Conservation (phyloP, 129 eudicot species). For the Artemisia annua region DNA sequence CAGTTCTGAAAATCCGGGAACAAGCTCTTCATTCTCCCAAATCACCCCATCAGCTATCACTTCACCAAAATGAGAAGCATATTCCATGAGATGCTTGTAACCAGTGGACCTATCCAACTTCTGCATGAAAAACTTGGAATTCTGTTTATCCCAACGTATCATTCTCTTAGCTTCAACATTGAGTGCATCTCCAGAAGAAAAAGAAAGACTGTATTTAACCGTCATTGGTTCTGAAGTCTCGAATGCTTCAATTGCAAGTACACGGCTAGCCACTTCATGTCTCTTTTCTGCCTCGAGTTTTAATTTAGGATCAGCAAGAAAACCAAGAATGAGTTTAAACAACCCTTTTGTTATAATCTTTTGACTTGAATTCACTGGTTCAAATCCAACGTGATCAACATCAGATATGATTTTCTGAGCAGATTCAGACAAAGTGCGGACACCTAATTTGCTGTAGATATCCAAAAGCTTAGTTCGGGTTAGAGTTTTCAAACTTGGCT, state of each 20-base stretch:
- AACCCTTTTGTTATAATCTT: conserved; percentile 26
- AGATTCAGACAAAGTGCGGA: conserved; percentile 44
- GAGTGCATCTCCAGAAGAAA: conserved; percentile 35
- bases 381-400: conserved; percentile 8
- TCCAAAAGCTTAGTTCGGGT: conserved; percentile 37
- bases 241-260: conserved; percentile 34
- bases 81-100: conserved; percentile 31
- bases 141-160: conserved; percentile 57
- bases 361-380: conserved; percentile 30
- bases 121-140: conserved; percentile 30
- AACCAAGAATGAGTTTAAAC: conserved; percentile 46
- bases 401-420: conserved; percentile 36
- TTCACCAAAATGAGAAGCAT: conserved; percentile 41
- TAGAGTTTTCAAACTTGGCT: conserved; percentile 21
- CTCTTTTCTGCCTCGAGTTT: conserved; percentile 39
- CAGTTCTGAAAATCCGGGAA: conserved; percentile 42
- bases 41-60: conserved; percentile 49
- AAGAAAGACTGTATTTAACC: conserved; percentile 25
- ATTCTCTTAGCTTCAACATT: conserved; percentile 32
- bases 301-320: conserved; percentile 34
- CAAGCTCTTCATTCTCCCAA: conserved; percentile 52
- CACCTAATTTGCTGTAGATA: conserved; percentile 42
- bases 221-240: conserved; percentile 37
- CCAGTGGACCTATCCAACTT: conserved; percentile 37
- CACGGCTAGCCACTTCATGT: conserved; percentile 32